Evolutionary conservation across 208 protist genomes (phyloP).

Genomic region (Eutreptiella sp.): DNA sequence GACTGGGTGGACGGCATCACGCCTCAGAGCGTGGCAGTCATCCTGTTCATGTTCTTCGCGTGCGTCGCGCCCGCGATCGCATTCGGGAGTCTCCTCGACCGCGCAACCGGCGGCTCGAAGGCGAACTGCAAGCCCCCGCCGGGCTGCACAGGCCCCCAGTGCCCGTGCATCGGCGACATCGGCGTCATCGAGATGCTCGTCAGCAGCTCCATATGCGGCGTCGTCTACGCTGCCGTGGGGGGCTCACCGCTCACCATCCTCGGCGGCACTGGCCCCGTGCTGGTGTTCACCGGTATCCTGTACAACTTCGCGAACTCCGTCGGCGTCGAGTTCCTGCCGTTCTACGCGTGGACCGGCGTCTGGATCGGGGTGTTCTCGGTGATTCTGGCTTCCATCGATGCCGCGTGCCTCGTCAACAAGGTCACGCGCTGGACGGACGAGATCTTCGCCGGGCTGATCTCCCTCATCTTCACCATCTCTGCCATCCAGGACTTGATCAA

Average conservation of each 20-base stretch:
- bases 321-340: constrained; percentile 17
- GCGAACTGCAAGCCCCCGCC: too few species aligned
- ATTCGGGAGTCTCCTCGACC: constrained; percentile 4
- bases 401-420: constrained; percentile 7
- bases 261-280: constrained; percentile 33
- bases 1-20: background rate
- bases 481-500: constrained; percentile 25
- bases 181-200: constrained; percentile 30
- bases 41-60: constrained; percentile 34
- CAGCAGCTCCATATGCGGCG: constrained; percentile 18
- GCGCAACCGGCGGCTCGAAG: constrained; percentile 1
- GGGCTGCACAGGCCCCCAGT: too few species aligned
- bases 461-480: constrained; percentile 31
- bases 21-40: background rate
- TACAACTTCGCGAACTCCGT: constrained; percentile 25
- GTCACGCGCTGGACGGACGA: constrained; percentile 29
- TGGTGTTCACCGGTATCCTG: constrained; percentile 29
- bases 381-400: constrained; percentile 20
- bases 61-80: constrained; percentile 25
- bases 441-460: constrained; percentile 36
- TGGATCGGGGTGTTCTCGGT: constrained; percentile 29
- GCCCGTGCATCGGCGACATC: background rate
- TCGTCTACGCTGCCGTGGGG: constrained; percentile 19
- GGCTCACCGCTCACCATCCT: constrained; percentile 35
- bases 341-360: too few species aligned